Evolutionary conservation across 306 rosid species (phyloP).

Genomic region (Acacia confusa): DNA sequence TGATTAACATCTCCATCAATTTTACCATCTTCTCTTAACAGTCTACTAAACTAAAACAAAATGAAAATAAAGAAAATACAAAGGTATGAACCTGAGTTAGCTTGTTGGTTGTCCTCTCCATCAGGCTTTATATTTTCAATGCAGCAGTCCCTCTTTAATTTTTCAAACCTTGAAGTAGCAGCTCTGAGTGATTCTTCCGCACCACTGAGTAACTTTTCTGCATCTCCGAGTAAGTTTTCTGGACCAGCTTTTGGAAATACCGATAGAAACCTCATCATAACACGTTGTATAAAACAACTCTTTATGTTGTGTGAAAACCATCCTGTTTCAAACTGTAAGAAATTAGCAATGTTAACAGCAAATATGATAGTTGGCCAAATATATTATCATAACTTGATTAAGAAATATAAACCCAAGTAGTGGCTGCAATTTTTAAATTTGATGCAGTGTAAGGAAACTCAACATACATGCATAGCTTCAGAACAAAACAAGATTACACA

Average conservation of each 20-base stretch:
- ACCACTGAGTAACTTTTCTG: slow-evolving; percentile 30
- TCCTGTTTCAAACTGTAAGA: slow-evolving; percentile 70
- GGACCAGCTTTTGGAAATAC: slow-evolving; percentile 68
- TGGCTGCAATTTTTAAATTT: background rate
- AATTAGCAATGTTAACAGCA: slow-evolving; percentile 32
- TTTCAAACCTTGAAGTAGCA: slow-evolving; percentile 72
- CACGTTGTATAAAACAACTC: slow-evolving; percentile 64
- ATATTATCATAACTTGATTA: slow-evolving; percentile 12
- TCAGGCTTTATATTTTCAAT: slow-evolving; percentile 46
- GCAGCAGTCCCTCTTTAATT: slow-evolving; percentile 54
- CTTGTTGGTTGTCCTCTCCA: slow-evolving; percentile 48
- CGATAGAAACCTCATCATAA: slow-evolving; percentile 72
- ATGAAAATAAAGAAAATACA: slow-evolving; percentile 15
- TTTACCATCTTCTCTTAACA: no score
- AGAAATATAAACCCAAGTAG: background rate
- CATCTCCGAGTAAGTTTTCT: slow-evolving; percentile 63
- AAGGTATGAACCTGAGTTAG: slow-evolving; percentile 56
- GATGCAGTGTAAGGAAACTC: background rate
- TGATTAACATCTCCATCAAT: no score
- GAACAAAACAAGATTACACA: slow-evolving; percentile 10
- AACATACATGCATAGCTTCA: slow-evolving; percentile 16
- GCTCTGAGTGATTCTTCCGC: slow-evolving; percentile 64
- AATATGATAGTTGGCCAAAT: slow-evolving; percentile 11
- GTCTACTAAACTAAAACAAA: slow-evolving; percentile 9
- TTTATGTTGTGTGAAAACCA: slow-evolving; percentile 66